Evolutionary conservation across 2,329 filamentous ascomycete genomes (phyloP).

Genomic region (Aurifilum marmelostoma): DNA sequence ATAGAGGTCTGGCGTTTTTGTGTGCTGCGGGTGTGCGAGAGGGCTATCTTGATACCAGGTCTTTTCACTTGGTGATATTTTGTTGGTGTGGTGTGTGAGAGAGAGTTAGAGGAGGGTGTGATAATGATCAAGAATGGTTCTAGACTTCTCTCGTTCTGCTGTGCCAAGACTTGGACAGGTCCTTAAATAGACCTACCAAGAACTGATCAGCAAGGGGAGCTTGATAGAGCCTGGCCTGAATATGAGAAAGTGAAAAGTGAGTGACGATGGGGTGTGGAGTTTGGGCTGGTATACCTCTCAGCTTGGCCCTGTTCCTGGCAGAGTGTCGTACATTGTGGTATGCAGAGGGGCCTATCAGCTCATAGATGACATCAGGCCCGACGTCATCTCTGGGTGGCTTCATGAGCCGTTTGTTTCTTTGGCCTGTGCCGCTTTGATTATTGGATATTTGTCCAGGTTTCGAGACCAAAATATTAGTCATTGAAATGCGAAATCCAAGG

Average conservation of each 20-base stretch:
- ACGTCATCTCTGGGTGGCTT: constrained; percentile 11
- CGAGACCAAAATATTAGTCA: constrained; percentile 1
- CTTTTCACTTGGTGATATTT: background rate
- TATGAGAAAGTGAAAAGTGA: background rate
- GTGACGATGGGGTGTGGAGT: background rate
- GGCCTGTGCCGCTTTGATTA: background rate
- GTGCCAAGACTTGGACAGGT: constrained; percentile 11
- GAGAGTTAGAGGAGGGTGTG: background rate
- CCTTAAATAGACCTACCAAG: constrained; percentile 2
- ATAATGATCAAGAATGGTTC: background rate
- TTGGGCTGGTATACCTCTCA: background rate
- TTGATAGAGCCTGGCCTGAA: background rate
- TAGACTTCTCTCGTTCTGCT: no score
- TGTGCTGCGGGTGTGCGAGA: no score
- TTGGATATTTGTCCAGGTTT: background rate
- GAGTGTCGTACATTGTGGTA: background rate
- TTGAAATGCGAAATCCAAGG: background rate
- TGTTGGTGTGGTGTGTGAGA: background rate
- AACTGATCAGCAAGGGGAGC: background rate
- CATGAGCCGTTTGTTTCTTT: background rate
- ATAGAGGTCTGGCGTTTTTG: background rate
- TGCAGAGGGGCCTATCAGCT: background rate
- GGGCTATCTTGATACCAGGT: no score
- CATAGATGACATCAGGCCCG: constrained; percentile 12
- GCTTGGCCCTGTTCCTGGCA: background rate